Evolutionary conservation across 257 asterid species (phyloP).

Genomic region (Knoxia roxburghii): DNA sequence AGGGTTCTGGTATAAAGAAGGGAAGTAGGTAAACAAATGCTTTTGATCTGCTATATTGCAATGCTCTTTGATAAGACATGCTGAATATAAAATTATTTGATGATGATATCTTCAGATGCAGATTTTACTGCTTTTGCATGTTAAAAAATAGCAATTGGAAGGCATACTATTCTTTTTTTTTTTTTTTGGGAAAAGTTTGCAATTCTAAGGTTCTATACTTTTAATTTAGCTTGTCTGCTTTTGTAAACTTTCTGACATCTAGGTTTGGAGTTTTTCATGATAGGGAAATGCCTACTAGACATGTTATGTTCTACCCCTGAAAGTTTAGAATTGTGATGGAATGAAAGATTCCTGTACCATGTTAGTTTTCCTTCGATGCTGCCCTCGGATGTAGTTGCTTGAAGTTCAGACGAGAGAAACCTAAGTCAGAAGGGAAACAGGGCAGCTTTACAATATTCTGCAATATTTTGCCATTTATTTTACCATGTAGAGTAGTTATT

Average conservation of each 20-base stretch:
- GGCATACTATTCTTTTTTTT: conserved; percentile 14
- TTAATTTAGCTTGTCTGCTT: not conserved
- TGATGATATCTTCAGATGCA: conserved; percentile 31
- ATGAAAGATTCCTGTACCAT: too few relatives aligned
- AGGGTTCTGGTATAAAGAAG: conserved; percentile 99
- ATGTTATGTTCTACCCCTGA: not conserved
- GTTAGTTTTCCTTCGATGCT: not conserved
- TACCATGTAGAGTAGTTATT: not conserved
- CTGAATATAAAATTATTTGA: conserved; percentile 26
- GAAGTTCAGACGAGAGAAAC: not conserved
- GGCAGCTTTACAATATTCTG: not conserved
- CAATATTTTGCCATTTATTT: not conserved
- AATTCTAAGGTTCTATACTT: not conserved
- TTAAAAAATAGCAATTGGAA: conserved; percentile 17
- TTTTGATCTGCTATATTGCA: conserved; percentile 72
- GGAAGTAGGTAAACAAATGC: conserved; percentile 99
- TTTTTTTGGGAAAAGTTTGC: conserved; percentile 13
- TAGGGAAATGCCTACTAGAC: not conserved
- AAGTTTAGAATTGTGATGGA: not conserved
- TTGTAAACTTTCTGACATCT: not conserved
- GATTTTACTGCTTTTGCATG: conserved; percentile 33
- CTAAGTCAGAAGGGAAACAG: not conserved
- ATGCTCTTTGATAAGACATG: conserved; percentile 47
- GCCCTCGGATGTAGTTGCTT: not conserved
- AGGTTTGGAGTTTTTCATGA: not conserved